These are phyloP conservation scores for Nakazawaea wyomingensis DNA, from an alignment of 805 yeast genomes.

Conservation along the genomic window DNA sequence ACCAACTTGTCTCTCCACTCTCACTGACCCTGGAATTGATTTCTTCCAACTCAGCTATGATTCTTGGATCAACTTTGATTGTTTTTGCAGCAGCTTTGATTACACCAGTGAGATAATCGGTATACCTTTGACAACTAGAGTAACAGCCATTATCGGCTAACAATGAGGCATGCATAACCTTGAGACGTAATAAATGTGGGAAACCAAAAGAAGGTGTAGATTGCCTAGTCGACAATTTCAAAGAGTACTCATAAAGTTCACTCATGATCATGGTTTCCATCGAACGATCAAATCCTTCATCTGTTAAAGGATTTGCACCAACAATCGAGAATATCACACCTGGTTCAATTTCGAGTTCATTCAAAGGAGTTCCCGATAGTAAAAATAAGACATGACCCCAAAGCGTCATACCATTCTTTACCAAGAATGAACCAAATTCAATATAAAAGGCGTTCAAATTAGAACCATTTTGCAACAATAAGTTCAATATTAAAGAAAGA, in stretches of 20 bases:
- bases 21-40: constrained; percentile 44
- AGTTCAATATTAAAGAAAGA: constrained; percentile 1
- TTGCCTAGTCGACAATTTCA: constrained; percentile 28
- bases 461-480: constrained; percentile 6
- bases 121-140: constrained; percentile 56
- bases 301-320: constrained; percentile 22
- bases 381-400: constrained; percentile 43
- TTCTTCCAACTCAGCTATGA: constrained; percentile 28
- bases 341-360: constrained; percentile 22
- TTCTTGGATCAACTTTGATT: constrained; percentile 27
- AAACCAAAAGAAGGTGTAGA: constrained; percentile 22
- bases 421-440: constrained; percentile 47
- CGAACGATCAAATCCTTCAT: constrained; percentile 3
- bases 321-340: constrained; percentile 34
- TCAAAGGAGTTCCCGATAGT: constrained; percentile 41
- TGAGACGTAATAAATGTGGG: constrained; percentile 54
- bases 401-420: constrained; percentile 23
- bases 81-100: constrained; percentile 35
- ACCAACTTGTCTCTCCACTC: constrained; percentile 59
- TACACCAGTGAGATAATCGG: constrained; percentile 42
- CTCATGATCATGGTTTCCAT: constrained; percentile 49
- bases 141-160: constrained; percentile 64
- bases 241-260: constrained; percentile 63
- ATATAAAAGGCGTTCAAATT: constrained; percentile 29
- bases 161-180: constrained; percentile 48